Evolutionary conservation across 805 yeast species (phyloP).

Genomic region (Wickerhamiella sorbophila): DNA sequence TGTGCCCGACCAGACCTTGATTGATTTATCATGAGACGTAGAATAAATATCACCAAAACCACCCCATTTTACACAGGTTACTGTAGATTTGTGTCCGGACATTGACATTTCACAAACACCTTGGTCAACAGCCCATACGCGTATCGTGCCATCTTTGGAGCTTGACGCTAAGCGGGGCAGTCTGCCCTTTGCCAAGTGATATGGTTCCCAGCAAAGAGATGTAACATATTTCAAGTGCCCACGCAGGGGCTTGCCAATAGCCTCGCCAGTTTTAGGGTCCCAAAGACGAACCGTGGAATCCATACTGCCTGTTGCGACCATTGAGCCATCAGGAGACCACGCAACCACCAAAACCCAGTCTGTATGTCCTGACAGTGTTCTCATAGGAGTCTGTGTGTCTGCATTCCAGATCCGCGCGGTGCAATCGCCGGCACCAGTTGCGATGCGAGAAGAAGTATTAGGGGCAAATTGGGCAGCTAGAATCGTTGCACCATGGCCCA

Average conservation of each 20-base stretch:
- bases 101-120: constrained; percentile 54
- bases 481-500: constrained; percentile 92
- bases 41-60: constrained; percentile 75
- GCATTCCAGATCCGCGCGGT: constrained; percentile 97
- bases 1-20: constrained; percentile 77
- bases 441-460: constrained; percentile 66
- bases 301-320: constrained; percentile 93
- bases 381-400: constrained; percentile 79
- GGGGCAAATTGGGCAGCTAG: constrained; percentile 92
- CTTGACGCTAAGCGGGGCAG: constrained; percentile 65
- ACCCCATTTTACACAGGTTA: constrained; percentile 95
- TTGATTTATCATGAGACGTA: constrained; percentile 88
- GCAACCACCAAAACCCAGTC: constrained; percentile 90
- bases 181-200: constrained; percentile 45
- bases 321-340: constrained; percentile 84
- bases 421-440: constrained; percentile 91
- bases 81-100: constrained; percentile 79
- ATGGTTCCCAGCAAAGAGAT: constrained; percentile 85
- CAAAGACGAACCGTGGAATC: constrained; percentile 79
- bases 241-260: constrained; percentile 53
- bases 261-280: constrained; percentile 64
- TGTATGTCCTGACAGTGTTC: constrained; percentile 67
- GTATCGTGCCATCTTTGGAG: constrained; percentile 82
- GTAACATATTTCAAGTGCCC: constrained; percentile 91
- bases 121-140: constrained; percentile 73